Base-by-base conservation (phyloP, 2,329 filamentous ascomycete genomes). In the Thelonectria discophora region DNA sequence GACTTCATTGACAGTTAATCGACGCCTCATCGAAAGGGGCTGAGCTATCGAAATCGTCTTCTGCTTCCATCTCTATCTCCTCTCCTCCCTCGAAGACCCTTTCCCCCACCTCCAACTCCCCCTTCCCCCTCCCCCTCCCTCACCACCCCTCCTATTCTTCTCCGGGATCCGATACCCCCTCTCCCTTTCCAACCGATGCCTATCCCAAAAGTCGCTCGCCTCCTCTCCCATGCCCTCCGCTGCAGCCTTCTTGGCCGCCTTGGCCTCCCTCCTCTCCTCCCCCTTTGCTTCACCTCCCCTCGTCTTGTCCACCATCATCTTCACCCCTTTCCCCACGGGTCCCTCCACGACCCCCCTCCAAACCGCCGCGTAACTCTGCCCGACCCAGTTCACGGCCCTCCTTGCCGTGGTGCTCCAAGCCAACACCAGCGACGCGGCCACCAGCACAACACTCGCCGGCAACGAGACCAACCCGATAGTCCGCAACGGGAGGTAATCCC, bases 321-420 rank as follows among this genome's bases (percentile, higher is more conserved):
- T 13, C 34, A 13, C 2, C 34, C 6, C 34, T 12, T 15, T 5
- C 4, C 11, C 12, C 7, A 1, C 72, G 1, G 1, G 58, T 24
- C 51, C 8, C 49, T 55, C 65, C 73, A 73, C 12, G 27, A 71
- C 3, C 65, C 73, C 69, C 3, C 60, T 60, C 50, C 63, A 55
- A 5, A 45, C 17, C 1, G 45, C 32, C 2, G 64, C 56, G 24
- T 71, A 69, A 2, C 49, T 12, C 0, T 60, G 57, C 10, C 65
- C 65, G 11, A 72, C n/a, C 61, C 66, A 72, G 11, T 72, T 67
- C 24, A 76, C 68, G 5, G 77, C 57, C 2, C 65, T 65, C 11
- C 79, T 78, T 2, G 79, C 79, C 6, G 76, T 79, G 18, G 77
- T 80, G 69, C 81, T 88, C 74, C 87, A 89, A 0, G 86, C 86